Evolutionary conservation across 192 early-diverging fungal species (phyloP).

Genomic region (Linnemannia hyalina): DNA sequence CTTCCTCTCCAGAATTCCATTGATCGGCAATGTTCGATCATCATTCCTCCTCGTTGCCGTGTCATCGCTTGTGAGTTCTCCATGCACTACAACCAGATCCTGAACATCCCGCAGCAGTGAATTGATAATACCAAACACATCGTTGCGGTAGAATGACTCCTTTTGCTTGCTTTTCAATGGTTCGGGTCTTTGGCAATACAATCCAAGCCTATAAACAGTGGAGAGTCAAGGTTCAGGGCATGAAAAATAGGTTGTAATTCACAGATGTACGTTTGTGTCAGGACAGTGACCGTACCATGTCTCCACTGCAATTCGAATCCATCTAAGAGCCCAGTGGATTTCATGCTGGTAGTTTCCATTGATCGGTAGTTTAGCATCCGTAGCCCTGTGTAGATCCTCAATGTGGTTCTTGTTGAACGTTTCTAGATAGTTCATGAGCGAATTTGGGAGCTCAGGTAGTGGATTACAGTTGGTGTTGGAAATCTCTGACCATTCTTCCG

Average conservation of each 20-base stretch:
- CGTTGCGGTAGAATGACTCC: conserved; percentile 14
- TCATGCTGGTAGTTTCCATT: conserved; percentile 1
- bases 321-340: not conserved
- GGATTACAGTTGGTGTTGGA: conserved; percentile 3
- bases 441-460: not conserved
- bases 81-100: not conserved
- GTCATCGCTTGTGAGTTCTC: conserved; percentile 4
- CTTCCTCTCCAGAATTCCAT: conserved; percentile 12
- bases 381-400: conserved; percentile 2
- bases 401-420: conserved; percentile 13
- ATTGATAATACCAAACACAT: conserved; percentile 17
- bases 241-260: not conserved
- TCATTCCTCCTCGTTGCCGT: conserved; percentile 4
- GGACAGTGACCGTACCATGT: not conserved
- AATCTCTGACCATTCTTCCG: conserved; percentile 11
- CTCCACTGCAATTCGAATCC: conserved; percentile 14
- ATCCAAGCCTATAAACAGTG: conserved; percentile 6
- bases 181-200: conserved; percentile 12
- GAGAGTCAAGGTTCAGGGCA: no score
- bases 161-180: conserved; percentile 6
- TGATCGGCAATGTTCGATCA: conserved; percentile 1
- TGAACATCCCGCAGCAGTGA: conserved; percentile 13
- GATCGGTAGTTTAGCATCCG: conserved; percentile 11
- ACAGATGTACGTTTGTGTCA: no score
- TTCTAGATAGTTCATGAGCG: conserved; percentile 1